phyloP scores from a whole-genome alignment of 2,329 filamentous ascomycete genomes.

The Coleophoma cylindrospora region DNA sequence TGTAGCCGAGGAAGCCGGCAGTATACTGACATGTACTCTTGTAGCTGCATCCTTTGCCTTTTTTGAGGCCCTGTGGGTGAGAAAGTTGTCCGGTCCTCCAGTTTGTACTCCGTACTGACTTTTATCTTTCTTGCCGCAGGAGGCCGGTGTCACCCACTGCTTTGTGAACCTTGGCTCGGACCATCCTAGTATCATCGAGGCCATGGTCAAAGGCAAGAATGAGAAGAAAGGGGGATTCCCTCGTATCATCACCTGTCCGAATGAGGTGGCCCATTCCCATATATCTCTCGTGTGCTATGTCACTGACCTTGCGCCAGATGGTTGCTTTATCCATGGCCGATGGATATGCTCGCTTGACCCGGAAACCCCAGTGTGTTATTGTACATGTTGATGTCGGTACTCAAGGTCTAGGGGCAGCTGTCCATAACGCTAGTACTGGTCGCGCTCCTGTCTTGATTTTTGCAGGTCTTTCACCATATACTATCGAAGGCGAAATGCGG shows the following conservation, averaged over 20 bases:
- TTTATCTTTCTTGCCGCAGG: constrained; percentile 8
- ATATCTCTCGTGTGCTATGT: neutral
- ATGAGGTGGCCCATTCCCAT: constrained; percentile 45
- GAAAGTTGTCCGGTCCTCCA: neutral
- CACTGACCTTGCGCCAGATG: constrained; percentile 43
- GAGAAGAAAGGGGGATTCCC: constrained; percentile 59
- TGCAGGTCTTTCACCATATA: constrained; percentile 68
- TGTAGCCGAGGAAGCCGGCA: too few relatives aligned
- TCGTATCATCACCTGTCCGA: constrained; percentile 65
- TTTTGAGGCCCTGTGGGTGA: constrained; percentile 62
- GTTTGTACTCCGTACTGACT: neutral
- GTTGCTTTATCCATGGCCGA: constrained; percentile 74
- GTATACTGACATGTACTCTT: neutral
- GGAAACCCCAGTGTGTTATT: constrained; percentile 65
- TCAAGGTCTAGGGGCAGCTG: constrained; percentile 54
- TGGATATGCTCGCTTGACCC: constrained; percentile 63
- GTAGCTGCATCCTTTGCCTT: constrained; percentile 47
- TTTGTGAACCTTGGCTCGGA: constrained; percentile 58
- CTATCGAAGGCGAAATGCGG: constrained; percentile 65
- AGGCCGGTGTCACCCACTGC: constrained; percentile 44
- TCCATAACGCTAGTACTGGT: constrained; percentile 66
- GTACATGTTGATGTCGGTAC: constrained; percentile 76
- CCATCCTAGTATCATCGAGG: constrained; percentile 64
- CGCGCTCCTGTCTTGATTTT: constrained; percentile 68
- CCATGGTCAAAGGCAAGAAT: constrained; percentile 66